These are phyloP conservation scores for Paraphoma chrysanthemicola DNA, from an alignment of 2,329 filamentous ascomycete genomes.

Conservation along the genomic window DNA sequence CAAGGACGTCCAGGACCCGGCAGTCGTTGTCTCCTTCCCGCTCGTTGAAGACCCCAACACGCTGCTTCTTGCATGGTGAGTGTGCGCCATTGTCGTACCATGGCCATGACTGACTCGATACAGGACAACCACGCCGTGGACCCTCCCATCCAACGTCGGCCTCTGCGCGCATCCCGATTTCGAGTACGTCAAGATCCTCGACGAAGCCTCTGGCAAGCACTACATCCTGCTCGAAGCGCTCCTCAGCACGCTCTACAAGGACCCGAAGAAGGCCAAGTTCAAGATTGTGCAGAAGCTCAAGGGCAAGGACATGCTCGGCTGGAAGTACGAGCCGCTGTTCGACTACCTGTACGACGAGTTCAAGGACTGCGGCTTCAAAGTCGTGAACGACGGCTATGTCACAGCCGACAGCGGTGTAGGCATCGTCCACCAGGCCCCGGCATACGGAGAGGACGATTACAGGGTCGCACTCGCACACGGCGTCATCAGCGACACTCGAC, in stretches of 20 bases:
- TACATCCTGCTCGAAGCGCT: conserved; percentile 86
- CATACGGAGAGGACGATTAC: conserved; percentile 97
- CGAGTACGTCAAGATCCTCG: conserved; percentile 85
- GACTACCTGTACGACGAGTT: conserved; percentile 90
- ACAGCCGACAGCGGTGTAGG: conserved; percentile 90
- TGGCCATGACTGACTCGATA: conserved; percentile 10
- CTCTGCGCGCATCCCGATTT: conserved; percentile 82
- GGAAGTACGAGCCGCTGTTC: conserved; percentile 89
- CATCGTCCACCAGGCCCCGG: conserved; percentile 91
- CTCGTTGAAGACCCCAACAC: conserved; percentile 78
- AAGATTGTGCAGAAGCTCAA: conserved; percentile 80
- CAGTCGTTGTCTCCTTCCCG: conserved; percentile 87
- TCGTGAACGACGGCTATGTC: conserved; percentile 85
- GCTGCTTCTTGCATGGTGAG: conserved; percentile 75
- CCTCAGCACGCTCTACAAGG: conserved; percentile 85
- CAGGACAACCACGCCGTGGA: conserved; percentile 84
- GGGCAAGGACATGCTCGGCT: conserved; percentile 84
- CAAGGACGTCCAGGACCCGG: conserved; percentile 89
- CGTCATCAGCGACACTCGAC: conserved; percentile 76
- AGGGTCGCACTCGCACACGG: conserved; percentile 78
- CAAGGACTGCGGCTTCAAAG: conserved; percentile 81
- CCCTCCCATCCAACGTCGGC: conserved; percentile 79
- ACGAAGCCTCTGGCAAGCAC: conserved; percentile 81
- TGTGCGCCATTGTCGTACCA: not conserved
- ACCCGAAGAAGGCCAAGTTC: conserved; percentile 93